These are phyloP conservation scores for Berkeleyomyces basicola DNA, from an alignment of 2,329 filamentous ascomycete species.

Conservation along the genomic window DNA sequence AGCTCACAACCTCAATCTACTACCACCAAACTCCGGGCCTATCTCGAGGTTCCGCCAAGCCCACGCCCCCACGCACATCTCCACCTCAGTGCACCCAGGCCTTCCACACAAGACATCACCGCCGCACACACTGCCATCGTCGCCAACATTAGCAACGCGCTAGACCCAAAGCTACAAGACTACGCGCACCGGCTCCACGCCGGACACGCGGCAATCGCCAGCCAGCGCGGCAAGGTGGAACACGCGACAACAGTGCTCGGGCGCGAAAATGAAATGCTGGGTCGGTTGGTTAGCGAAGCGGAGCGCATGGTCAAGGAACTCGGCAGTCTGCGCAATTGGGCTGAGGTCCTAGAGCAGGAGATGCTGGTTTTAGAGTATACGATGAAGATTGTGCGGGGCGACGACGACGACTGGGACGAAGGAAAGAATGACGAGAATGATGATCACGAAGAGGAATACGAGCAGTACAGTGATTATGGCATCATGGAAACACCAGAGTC, in stretches of 20 bases:
- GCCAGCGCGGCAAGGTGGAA: slow-evolving; percentile 49
- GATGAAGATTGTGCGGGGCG: slow-evolving; percentile 27
- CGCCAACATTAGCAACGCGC: slow-evolving; percentile 49
- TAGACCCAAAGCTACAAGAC: slow-evolving; percentile 50
- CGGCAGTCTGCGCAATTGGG: slow-evolving; percentile 74
- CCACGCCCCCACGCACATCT: slow-evolving; percentile 15
- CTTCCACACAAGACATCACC: slow-evolving; percentile 31
- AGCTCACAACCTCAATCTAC: background rate
- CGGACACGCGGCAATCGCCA: slow-evolving; percentile 47
- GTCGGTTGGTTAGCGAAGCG: slow-evolving; percentile 45
- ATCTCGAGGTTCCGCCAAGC: background rate
- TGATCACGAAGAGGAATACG: background rate
- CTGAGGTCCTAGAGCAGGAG: slow-evolving; percentile 59
- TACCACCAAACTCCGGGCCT: background rate
- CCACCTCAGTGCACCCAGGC: slow-evolving; percentile 25
- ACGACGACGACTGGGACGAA: background rate
- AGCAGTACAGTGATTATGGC: background rate
- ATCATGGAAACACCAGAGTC: background rate
- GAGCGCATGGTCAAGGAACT: slow-evolving; percentile 56
- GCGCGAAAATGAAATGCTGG: slow-evolving; percentile 48
- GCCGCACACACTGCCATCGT: slow-evolving; percentile 43
- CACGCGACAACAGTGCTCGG: slow-evolving; percentile 42
- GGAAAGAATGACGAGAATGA: slow-evolving; percentile 14
- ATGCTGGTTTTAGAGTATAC: slow-evolving; percentile 50
- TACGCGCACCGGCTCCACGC: slow-evolving; percentile 53